Percentiles rank a stretch among this genome's conserved stretches.
These are phyloP conservation scores for Daldinia grandis DNA, from an alignment of 495 filamentous ascomycete species.

Conservation along the genomic window DNA sequence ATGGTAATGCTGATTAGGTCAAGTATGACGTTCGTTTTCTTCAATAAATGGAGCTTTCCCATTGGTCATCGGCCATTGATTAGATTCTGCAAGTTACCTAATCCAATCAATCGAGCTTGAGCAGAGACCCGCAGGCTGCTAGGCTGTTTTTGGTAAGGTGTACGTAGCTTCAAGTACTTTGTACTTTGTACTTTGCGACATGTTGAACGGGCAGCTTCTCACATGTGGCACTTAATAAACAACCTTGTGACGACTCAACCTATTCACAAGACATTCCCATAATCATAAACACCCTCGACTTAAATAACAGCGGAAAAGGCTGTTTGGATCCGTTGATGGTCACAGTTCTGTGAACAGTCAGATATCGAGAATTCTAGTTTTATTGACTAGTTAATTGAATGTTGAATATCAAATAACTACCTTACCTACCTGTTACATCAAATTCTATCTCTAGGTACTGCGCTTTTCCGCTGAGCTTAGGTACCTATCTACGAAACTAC, in stretches of 20 bases:
- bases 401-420: too few species aligned
- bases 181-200: not conserved
- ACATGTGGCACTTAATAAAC: not conserved
- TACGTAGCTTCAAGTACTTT: not conserved
- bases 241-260: not conserved
- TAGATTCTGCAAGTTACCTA: not conserved
- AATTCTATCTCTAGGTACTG: not conserved
- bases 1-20: too few species aligned
- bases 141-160: not conserved
- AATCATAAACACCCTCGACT: not conserved
- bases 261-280: not conserved
- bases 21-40: conserved; percentile 36
- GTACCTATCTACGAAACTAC: not conserved
- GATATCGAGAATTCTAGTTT: not conserved
- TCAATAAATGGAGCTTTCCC: conserved; percentile 16
- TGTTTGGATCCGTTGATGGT: not conserved
- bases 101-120: not conserved
- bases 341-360: not conserved
- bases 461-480: not conserved
- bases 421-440: not conserved
- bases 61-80: conserved; percentile 20
- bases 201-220: not conserved
- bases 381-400: too few species aligned
- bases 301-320: not conserved
- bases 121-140: not conserved